Conservation (phyloP, 2,329 filamentous ascomycete genomes). For the Colletotrichum sp. region DNA sequence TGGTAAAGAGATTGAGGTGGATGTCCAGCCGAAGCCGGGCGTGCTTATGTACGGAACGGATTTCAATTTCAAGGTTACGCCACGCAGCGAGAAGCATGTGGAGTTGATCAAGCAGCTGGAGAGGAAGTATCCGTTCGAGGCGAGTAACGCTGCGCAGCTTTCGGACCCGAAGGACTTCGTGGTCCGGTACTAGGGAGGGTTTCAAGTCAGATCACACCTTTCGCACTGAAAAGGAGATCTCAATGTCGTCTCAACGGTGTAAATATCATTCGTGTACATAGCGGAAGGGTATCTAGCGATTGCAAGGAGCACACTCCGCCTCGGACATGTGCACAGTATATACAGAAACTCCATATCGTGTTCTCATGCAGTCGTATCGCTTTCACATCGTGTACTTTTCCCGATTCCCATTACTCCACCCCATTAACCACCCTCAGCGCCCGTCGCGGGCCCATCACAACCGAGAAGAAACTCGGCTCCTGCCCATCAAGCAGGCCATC, state of each 20-base stretch:
- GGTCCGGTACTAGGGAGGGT: neutral
- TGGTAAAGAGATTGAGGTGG: constrained; percentile 17
- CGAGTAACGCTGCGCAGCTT: neutral
- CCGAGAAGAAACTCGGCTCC: constrained; percentile 75
- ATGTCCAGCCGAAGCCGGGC: constrained; percentile 12
- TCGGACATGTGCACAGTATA: neutral
- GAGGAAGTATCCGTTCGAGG: neutral
- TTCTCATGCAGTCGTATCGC: neutral
- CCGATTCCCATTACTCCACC: constrained; percentile 36
- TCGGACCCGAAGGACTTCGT: neutral
- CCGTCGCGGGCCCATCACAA: constrained; percentile 70
- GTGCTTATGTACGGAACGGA: constrained; percentile 3
- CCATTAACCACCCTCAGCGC: constrained; percentile 73
- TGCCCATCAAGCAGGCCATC: constrained; percentile 65
- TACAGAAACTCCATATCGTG: constrained; percentile 1
- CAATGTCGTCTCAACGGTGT: neutral
- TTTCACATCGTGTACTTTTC: neutral
- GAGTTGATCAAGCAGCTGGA: neutral
- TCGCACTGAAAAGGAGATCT: too few relatives aligned
- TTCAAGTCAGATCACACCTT: too few relatives aligned
- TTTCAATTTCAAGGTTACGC: constrained; percentile 3
- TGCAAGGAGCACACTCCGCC: neutral
- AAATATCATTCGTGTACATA: neutral
- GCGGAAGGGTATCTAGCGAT: constrained; percentile 19
- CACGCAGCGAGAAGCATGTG: neutral